phyloP scores from a whole-genome alignment of 139 green algal genomes.

The Chlorella sp. region DNA sequence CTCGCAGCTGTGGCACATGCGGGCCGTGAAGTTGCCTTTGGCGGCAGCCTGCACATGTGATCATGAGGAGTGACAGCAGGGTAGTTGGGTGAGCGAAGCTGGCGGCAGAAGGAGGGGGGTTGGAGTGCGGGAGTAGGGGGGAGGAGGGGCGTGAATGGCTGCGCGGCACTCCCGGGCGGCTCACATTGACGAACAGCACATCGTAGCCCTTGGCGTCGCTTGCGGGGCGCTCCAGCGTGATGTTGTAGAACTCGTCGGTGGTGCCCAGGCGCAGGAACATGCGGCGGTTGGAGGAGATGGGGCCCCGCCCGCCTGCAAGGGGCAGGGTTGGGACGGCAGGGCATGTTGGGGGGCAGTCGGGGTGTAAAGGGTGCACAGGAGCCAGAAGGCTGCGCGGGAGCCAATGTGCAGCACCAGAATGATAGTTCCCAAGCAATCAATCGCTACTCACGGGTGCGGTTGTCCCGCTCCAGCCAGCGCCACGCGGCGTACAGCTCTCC shows the following conservation, averaged over 20 bases:
- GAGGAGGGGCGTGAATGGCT: too few relatives aligned
- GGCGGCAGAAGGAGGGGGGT: too few relatives aligned
- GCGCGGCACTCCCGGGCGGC: too few relatives aligned
- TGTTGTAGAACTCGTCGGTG: conserved; percentile 86
- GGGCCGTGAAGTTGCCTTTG: conserved; percentile 83
- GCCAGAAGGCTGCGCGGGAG: too few relatives aligned
- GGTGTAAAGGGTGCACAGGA: too few relatives aligned
- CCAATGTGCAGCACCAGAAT: too few relatives aligned
- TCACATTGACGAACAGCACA: conserved; percentile 86
- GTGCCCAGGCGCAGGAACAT: conserved; percentile 12
- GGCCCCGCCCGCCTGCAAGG: not conserved
- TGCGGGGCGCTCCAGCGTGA: conserved; percentile 64
- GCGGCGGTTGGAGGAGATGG: not conserved
- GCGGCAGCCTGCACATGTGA: conserved; percentile 63
- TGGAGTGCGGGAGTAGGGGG: too few relatives aligned
- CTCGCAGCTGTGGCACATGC: conserved; percentile 92
- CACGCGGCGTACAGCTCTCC: conserved; percentile 90
- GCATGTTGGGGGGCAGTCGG: too few relatives aligned
- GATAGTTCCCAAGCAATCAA: too few relatives aligned
- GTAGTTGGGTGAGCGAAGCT: not conserved
- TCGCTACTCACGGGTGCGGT: not conserved
- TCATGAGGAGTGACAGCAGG: not conserved
- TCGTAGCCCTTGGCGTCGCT: conserved; percentile 57
- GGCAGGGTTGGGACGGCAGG: not conserved
- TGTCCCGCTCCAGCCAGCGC: conserved; percentile 88